Base-by-base conservation (phyloP, 2,329 filamentous ascomycete genomes). In the Fusarium buxicola region DNA sequence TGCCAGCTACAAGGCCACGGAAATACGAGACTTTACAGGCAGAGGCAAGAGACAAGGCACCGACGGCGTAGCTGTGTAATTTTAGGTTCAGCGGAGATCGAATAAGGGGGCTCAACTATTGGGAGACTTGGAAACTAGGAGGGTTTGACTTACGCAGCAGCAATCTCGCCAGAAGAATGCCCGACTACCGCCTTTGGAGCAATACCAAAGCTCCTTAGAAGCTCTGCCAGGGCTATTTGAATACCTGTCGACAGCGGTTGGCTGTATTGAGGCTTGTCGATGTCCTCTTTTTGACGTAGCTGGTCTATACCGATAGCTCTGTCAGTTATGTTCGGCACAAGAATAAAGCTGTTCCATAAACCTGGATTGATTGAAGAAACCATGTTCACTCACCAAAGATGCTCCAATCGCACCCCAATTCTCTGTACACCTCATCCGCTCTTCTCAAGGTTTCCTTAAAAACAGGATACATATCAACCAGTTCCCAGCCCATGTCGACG, bases 141-240 rank as follows among this genome's bases (percentile, higher is more conserved):
- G 21, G 21, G 4, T 6, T 21, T 79, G 76, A 3, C 74, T 41
- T 80, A 83, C 1, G 80, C 80, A 12, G 80, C 80, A 5, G 72
- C 78, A 31, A 82, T 82, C 52, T 83, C 81, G 7, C 81, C 81
- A 27, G 71, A 76, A 0, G 79, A 81, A 57, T 83, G 81, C 0
- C 81, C 79, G 1, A 74, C 68, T 0, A 81, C 78, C 4, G 72
- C 74, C 1, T 63, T 39, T 0, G 80, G 78, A 1, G 38, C 55
- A 7, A 83, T 72, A 0, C 72, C 70, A 69, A 76, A 81, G 4
- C 74, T 74, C 24, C 72, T 30, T 2, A 84, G 66, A 1, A 84
- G 68, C 13, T 80, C 74, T 0, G 78, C 73, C 8, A 84, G 59
- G 0, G 77, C 77, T 4, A 85, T 68, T 61, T 85, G 82, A 1